Evolutionary conservation across 305 asterid species (phyloP).

Genomic region (Rubia peregrina): DNA sequence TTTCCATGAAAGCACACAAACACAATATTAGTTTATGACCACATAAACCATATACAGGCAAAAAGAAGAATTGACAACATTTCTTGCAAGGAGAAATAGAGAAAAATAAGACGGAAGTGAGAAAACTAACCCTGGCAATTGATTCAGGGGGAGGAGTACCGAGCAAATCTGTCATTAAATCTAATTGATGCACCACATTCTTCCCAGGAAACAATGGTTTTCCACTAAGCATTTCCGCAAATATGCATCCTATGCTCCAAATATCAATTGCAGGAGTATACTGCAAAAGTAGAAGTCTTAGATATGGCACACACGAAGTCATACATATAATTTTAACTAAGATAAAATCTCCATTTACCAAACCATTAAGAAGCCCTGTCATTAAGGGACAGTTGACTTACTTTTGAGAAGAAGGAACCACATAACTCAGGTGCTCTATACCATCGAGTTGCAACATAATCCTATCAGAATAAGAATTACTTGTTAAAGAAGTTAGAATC

Average conservation of each 20-base stretch:
- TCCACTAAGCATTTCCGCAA: constrained; percentile 43
- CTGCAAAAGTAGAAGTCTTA: constrained; percentile 29
- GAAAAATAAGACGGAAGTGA: background rate
- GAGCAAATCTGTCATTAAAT: constrained; percentile 43
- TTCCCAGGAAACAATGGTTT: constrained; percentile 49
- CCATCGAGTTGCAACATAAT: constrained; percentile 53
- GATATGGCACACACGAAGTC: constrained; percentile 10
- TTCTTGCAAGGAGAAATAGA: background rate
- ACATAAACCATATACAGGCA: background rate
- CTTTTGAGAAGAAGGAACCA: constrained; percentile 51
- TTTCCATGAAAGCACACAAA: constrained; percentile 6
- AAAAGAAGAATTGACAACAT: background rate
- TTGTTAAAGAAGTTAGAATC: background rate
- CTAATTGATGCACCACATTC: constrained; percentile 46
- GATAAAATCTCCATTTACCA: constrained; percentile 6
- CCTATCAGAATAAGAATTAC: constrained; percentile 22
- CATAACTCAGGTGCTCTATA: constrained; percentile 51
- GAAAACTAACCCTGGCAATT: constrained; percentile 32
- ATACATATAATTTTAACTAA: constrained; percentile 3
- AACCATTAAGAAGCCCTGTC: background rate
- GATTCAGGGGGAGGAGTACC: constrained; percentile 50
- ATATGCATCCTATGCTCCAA: constrained; percentile 54
- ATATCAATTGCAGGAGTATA: constrained; percentile 48
- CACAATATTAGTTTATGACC: background rate
- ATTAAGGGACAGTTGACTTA: constrained; percentile 14